Evolutionary conservation across 495 filamentous ascomycete species (phyloP).

Genomic region (Penicillium dipodomyicola): DNA sequence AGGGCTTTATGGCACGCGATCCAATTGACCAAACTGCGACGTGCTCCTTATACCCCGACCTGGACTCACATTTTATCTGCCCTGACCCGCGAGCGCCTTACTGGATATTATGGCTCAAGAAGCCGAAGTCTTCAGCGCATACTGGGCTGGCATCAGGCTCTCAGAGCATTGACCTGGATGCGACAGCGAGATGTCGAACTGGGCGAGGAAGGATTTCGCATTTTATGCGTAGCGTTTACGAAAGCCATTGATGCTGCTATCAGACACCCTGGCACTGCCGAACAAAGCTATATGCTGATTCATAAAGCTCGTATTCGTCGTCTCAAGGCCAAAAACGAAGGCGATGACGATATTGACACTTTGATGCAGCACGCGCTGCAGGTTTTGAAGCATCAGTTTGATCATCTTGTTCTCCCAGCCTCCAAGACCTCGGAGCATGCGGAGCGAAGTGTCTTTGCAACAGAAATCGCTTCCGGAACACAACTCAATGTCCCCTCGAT

Average conservation of each 20-base stretch:
- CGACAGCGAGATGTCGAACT: slow-evolving; percentile 35
- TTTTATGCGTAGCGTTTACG: slow-evolving; percentile 47
- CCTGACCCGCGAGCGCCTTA: slow-evolving; percentile 25
- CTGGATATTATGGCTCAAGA: slow-evolving; percentile 16
- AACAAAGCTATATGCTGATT: slow-evolving; percentile 27
- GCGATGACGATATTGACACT: slow-evolving; percentile 24
- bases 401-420: slow-evolving; percentile 36
- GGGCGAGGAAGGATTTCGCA: slow-evolving; percentile 43
- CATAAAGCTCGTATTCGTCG: slow-evolving; percentile 13
- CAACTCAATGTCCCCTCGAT: slow-evolving; percentile 32
- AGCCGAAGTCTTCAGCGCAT: slow-evolving; percentile 31
- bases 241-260: slow-evolving; percentile 38
- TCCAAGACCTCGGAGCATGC: slow-evolving; percentile 26
- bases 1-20: slow-evolving; percentile 45
- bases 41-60: slow-evolving; percentile 31
- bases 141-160: slow-evolving; percentile 44
- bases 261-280: slow-evolving; percentile 23
- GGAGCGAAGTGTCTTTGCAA: slow-evolving; percentile 21
- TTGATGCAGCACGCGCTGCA: slow-evolving; percentile 35
- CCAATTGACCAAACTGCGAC: slow-evolving; percentile 36
- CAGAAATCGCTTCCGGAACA: slow-evolving; percentile 12
- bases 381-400: slow-evolving; percentile 38
- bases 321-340: slow-evolving; percentile 7
- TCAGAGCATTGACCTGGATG: slow-evolving; percentile 40
- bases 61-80: slow-evolving; percentile 43